A percentile compares a stretch with the other conserved stretches of the same genome.
Evolutionary conservation across 148 eudicot species (phyloP).

Genomic region (Rhododendron mucronatum): DNA sequence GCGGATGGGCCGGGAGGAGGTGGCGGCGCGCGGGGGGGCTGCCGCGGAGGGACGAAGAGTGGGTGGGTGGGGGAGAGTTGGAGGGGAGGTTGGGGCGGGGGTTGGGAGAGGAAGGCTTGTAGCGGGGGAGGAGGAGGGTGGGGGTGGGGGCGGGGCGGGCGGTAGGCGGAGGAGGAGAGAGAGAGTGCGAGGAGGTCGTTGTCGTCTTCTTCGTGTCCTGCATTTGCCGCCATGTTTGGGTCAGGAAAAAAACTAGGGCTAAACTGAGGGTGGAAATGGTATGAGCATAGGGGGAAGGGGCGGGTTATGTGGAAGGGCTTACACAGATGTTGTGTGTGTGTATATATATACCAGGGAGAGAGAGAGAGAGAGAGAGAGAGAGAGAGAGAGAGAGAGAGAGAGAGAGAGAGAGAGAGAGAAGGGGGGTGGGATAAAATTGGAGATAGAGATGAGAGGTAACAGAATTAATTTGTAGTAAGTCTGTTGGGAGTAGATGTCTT

Average conservation of each 20-base stretch:
- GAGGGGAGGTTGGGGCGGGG: not conserved
- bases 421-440: not conserved
- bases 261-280: not conserved
- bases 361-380: not conserved
- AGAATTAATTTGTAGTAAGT: not conserved
- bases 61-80: not conserved
- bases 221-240: not conserved
- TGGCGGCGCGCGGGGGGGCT: not conserved
- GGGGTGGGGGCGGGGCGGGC: not conserved
- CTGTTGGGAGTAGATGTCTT: not conserved
- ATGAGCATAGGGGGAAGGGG: not conserved
- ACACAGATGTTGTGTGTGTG: too few relatives aligned
- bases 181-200: constrained; percentile 10
- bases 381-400: not conserved
- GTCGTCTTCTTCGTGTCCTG: not conserved
- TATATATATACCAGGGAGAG: not conserved
- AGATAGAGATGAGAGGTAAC: not conserved
- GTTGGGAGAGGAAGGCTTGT: not conserved
- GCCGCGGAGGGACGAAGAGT: not conserved
- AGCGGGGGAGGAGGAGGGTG: not conserved
- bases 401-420: not conserved
- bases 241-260: not conserved
- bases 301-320: too few relatives aligned
- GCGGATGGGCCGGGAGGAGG: not conserved
- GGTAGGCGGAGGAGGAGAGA: not conserved